These are phyloP conservation scores for Vaccinium vitisidaea DNA, from an alignment of 148 eudicot species.

Conservation along the genomic window DNA sequence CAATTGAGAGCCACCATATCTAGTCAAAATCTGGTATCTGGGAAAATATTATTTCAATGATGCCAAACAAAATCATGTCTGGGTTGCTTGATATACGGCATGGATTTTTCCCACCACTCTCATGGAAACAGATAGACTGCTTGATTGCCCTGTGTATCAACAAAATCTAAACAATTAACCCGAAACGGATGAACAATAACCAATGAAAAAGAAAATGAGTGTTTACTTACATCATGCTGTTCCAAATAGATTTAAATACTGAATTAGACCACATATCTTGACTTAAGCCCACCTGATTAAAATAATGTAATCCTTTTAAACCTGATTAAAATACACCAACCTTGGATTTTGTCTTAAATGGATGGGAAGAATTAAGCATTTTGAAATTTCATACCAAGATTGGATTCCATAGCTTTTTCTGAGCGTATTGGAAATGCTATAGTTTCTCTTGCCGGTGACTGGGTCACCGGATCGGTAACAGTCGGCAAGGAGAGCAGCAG, in stretches of 20 bases:
- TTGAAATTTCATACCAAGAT: slow-evolving; percentile 32
- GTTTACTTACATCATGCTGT: slow-evolving; percentile 66
- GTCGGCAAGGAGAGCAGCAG: slow-evolving; percentile 46
- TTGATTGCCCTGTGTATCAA: slow-evolving; percentile 45
- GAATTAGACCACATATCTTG: slow-evolving; percentile 64
- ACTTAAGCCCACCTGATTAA: slow-evolving; percentile 48
- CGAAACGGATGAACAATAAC: background rate
- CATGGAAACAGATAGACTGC: slow-evolving; percentile 50
- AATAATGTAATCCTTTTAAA: background rate
- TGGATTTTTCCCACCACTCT: slow-evolving; percentile 37
- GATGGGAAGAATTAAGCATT: background rate
- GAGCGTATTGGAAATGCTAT: no score
- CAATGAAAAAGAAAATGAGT: slow-evolving; percentile 6
- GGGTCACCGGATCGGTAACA: slow-evolving; percentile 52
- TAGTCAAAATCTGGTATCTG: slow-evolving; percentile 59
- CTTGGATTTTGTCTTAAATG: background rate
- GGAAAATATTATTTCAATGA: slow-evolving; percentile 40
- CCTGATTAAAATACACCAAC: background rate
- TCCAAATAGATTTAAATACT: slow-evolving; percentile 66
- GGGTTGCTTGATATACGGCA: slow-evolving; percentile 55
- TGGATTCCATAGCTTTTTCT: slow-evolving; percentile 46
- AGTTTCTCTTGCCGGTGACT: slow-evolving; percentile 43
- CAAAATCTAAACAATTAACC: background rate
- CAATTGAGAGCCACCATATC: slow-evolving; percentile 48
- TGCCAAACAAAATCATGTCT: slow-evolving; percentile 52